phyloP scores from a whole-genome alignment of 2,329 filamentous ascomycete genomes.

The Xylaria sp. region DNA sequence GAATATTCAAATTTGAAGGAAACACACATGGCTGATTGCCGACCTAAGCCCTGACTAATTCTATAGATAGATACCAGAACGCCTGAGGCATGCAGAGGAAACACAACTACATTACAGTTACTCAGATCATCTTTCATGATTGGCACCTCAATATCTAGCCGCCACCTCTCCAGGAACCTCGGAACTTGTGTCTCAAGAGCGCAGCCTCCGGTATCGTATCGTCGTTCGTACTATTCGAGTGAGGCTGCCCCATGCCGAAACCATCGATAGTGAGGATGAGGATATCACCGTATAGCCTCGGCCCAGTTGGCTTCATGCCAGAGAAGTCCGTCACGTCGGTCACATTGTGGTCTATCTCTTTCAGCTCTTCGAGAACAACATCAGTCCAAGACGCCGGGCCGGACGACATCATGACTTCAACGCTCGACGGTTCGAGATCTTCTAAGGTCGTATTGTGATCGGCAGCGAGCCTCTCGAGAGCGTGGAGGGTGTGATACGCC shows the following conservation, averaged over 20 bases:
- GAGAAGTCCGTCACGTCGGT: slow-evolving; percentile 32
- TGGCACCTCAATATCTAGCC: background rate
- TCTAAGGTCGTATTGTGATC: slow-evolving; percentile 20
- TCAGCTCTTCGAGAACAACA: slow-evolving; percentile 47
- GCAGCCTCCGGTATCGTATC: slow-evolving; percentile 44
- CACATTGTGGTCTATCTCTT: slow-evolving; percentile 39
- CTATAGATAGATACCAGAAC: background rate
- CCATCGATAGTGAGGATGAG: slow-evolving; percentile 46
- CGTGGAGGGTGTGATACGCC: slow-evolving; percentile 41
- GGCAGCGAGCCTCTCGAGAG: slow-evolving; percentile 38
- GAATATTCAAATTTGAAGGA: background rate
- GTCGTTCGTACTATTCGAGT: slow-evolving; percentile 47
- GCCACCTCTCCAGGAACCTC: slow-evolving; percentile 39
- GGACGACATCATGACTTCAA: slow-evolving; percentile 50
- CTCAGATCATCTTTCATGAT: too few species aligned
- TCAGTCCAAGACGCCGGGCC: slow-evolving; percentile 51
- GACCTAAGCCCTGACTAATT: background rate
- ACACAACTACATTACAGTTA: background rate
- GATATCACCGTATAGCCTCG: slow-evolving; percentile 37
- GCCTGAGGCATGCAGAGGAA: background rate
- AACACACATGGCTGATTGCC: background rate
- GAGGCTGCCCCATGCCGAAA: slow-evolving; percentile 47
- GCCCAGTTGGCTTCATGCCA: slow-evolving; percentile 30
- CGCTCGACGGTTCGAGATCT: slow-evolving; percentile 40
- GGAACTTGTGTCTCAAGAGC: slow-evolving; percentile 46